Evolutionary conservation across 2,329 filamentous ascomycete species (phyloP), one percentile per base, ranked within the genome.

Genomic region (Reticulascus tulasneorum): DNA sequence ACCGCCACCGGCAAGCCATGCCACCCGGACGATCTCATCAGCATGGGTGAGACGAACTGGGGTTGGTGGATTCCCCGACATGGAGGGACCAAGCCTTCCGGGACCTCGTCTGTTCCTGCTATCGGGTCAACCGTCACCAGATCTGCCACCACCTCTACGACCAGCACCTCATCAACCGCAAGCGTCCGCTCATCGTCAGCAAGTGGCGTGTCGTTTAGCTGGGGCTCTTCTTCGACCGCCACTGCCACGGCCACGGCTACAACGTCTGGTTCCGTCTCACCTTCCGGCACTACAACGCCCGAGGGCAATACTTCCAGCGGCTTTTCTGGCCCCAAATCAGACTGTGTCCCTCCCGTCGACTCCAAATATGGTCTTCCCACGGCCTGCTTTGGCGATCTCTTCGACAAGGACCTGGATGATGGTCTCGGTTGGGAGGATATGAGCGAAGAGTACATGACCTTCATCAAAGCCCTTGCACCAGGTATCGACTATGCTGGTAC

Each of bases 381-480:
- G 2, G 55, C 56, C 12, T 51, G 51, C 37, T 31, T 48, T 12
- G 53, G 51, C 10, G 35, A 40, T 7, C 40, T 45, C 19, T 58
- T 58, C 28, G 55, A 58, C 37, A 27, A 44, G n/a, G 44, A 48
- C 15, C 51, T 59, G 7, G 55, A 59, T 29, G 35, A 44, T 10
- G 28, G 33, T 5, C 47, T 52, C 10, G 55, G 54, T 9, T 51
- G 39, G n/a, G 37, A 46, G 11, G 28, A 24, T 9, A 20, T 47
- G 16, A 48, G 35, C 27, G 11, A 23, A 2, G 38, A 44, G 9
- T 45, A 47, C 7, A 33, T 36, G 11, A 12, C 17, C 4, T 51
- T 48, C 25, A 33, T 50, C 21, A 32, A 29, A 25, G 33, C 37
- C 8, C 21, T 42, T 15, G 29, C 36, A 4, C 40, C 34, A 16